Percentiles rank a stretch among this genome's conserved stretches.
Conservation (phyloP, 192 early-diverging fungal genomes). For the Mortierella claussenii region DNA sequence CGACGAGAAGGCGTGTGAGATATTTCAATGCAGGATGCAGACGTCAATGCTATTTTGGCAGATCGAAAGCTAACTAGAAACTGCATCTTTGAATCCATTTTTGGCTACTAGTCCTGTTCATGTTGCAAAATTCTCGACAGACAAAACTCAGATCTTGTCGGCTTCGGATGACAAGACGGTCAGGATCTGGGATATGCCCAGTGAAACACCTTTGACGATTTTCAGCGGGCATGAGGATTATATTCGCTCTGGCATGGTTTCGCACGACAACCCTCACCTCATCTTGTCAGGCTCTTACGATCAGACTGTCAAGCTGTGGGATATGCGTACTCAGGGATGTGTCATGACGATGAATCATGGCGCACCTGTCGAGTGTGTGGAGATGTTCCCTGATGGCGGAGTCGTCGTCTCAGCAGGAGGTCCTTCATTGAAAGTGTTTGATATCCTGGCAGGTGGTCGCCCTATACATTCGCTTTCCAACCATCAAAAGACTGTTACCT, state of each 20-base stretch:
- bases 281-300: slow-evolving; percentile 94
- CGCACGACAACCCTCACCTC: slow-evolving; percentile 81
- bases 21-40: too few species aligned
- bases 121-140: slow-evolving; percentile 81
- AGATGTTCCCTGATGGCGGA: slow-evolving; percentile 86
- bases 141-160: slow-evolving; percentile 85
- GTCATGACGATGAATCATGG: slow-evolving; percentile 83
- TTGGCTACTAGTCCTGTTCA: slow-evolving; percentile 74
- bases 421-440: slow-evolving; percentile 88
- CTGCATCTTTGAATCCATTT: neutral
- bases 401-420: slow-evolving; percentile 84
- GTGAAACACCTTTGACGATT: slow-evolving; percentile 69
- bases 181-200: slow-evolving; percentile 93
- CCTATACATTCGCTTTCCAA: slow-evolving; percentile 83
- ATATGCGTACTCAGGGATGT: slow-evolving; percentile 80
- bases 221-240: slow-evolving; percentile 94
- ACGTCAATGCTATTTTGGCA: too few species aligned
- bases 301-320: slow-evolving; percentile 94
- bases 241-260: slow-evolving; percentile 81
- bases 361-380: slow-evolving; percentile 87
- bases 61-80: too few species aligned
- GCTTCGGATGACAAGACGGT: slow-evolving; percentile 95
- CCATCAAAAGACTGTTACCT: slow-evolving; percentile 97
- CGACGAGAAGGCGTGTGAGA: too few species aligned
- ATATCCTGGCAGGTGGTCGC: slow-evolving; percentile 84